Evolutionary conservation across 2,329 filamentous ascomycete species (phyloP).

Genomic region (Chrysoporthe deuterocubensis): DNA sequence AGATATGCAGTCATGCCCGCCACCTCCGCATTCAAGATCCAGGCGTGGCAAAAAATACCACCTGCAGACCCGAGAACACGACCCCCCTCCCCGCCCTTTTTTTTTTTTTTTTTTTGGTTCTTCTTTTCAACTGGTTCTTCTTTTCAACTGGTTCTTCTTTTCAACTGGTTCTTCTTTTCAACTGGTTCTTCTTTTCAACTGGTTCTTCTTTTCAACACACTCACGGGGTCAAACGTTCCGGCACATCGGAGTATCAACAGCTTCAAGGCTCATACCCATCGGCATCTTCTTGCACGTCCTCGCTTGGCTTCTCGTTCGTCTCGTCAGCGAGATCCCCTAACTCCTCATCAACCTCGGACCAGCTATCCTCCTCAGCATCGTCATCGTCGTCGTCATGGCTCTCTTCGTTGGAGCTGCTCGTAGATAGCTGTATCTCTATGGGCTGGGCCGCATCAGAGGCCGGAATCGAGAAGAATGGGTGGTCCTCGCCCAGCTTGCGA

Average conservation of each 20-base stretch:
- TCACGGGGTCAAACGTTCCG: background rate
- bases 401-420: background rate
- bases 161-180: too few species aligned
- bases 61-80: too few species aligned
- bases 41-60: too few species aligned
- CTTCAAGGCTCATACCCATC: background rate
- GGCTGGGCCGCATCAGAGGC: background rate
- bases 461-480: conserved; percentile 53
- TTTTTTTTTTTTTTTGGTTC: too few species aligned
- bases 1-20: too few species aligned
- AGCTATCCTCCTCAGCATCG: background rate
- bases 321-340: background rate
- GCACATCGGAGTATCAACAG: background rate
- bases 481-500: conserved; percentile 49
- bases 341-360: background rate
- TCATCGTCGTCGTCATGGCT: conserved; percentile 4
- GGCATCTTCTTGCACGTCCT: background rate
- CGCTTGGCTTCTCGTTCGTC: background rate
- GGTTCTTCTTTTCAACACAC: background rate
- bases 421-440: background rate
- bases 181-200: too few species aligned
- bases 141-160: too few species aligned
- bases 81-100: too few species aligned
- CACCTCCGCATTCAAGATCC: too few species aligned
- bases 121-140: too few species aligned